Evolutionary conservation across 192 early-diverging fungal species (phyloP), one percentile per base, ranked within the genome.

Genomic region (Entomortierella chlamydospora): DNA sequence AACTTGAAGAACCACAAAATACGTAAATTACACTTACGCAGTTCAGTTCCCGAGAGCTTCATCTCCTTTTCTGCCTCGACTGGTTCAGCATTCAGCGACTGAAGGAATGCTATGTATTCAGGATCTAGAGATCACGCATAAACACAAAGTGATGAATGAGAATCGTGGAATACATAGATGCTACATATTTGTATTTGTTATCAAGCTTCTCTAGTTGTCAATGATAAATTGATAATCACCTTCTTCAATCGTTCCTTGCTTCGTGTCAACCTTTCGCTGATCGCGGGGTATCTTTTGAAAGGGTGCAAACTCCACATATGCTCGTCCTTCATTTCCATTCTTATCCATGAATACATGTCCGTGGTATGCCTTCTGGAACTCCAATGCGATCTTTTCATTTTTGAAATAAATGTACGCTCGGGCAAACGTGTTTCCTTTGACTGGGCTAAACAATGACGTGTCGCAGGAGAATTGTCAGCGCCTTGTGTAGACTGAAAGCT

Each of bases 291-390:
- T 69, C 58, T 88, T 86, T 81, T 95, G 93, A 64, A 86, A 95
- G 30, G 90, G 90, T 9, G 93, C 91, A 76, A 95, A 93, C 70
- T 96, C 94, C 0, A 96, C 94, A 17, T 90, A 81, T 1, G 92
- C 94, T 23, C 87, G 74, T 50, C 85, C 85, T 64, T 94, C 89
- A 56, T 83, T 87, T n/a, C 94, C 94, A 88, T 66, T 28, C 41
- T 55, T 83, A 64, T 95, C 94, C 11, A 93, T 62, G 73, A 94
- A 96, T 1, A 90, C 57, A 71, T 95, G 93, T 10, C 93, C 93
- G 81, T 93, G 89, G 67, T 88, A 96, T n/a, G 81, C 84, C 59
- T 87, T 88, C 68, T 87, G 89, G 80, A 96, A 96, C 25, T 89
- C 89, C 50, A 92, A 42, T 9, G 94, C 84, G 6, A 86, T 78